Conservation (phyloP, 2,329 filamentous ascomycete genomes). For the Byssochlamys sp. region DNA sequence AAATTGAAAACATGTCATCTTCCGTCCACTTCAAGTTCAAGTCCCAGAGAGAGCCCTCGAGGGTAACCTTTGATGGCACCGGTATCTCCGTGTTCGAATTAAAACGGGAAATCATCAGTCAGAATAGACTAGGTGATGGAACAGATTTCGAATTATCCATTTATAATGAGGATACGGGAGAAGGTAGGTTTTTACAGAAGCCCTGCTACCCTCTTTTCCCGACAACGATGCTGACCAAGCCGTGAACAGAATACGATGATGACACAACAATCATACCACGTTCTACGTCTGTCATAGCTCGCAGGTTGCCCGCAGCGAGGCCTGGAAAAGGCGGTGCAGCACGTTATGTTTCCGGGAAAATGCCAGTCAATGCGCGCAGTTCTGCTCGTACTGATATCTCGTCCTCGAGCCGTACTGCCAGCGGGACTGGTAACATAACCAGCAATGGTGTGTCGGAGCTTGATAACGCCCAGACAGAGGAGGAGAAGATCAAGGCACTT, state of each 20-base stretch:
- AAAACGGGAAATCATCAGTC: slow-evolving; percentile 95
- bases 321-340: slow-evolving; percentile 82
- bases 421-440: slow-evolving; percentile 32
- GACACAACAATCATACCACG: slow-evolving; percentile 95
- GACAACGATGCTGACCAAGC: slow-evolving; percentile 1
- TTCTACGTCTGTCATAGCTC: slow-evolving; percentile 84
- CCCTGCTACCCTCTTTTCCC: not conserved
- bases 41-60: slow-evolving; percentile 87
- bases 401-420: slow-evolving; percentile 24
- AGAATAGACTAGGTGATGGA: slow-evolving; percentile 86
- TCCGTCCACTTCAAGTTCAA: slow-evolving; percentile 99
- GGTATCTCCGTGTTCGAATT: slow-evolving; percentile 97
- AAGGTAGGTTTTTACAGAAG: slow-evolving; percentile 53
- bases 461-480: slow-evolving; percentile 75
- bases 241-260: slow-evolving; percentile 74
- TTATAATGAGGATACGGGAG: slow-evolving; percentile 80
- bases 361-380: slow-evolving; percentile 80
- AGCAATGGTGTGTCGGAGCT: slow-evolving; percentile 54
- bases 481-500: slow-evolving; percentile 87
- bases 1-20: slow-evolving; percentile 65
- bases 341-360: slow-evolving; percentile 91
- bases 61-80: slow-evolving; percentile 93
- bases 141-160: slow-evolving; percentile 94
- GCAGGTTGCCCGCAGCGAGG: slow-evolving; percentile 71
- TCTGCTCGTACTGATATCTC: slow-evolving; percentile 57